These are phyloP conservation scores for Globisporangium canariense DNA, from an alignment of 352 stramenopile genomes.

Conservation along the genomic window DNA sequence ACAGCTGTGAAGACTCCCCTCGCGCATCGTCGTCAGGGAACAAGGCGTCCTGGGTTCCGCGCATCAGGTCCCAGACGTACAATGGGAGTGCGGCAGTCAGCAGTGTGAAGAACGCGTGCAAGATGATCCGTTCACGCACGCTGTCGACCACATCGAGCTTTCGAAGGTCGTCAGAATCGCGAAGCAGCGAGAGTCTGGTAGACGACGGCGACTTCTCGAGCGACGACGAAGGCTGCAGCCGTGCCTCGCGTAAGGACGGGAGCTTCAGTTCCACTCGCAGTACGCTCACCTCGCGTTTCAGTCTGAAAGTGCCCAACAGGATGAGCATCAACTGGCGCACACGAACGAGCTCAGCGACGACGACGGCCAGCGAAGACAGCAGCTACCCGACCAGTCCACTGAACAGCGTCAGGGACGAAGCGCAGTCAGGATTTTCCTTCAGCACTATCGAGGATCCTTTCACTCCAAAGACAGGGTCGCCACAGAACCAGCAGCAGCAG, in stretches of 20 bases:
- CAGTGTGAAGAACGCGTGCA: slow-evolving; percentile 17
- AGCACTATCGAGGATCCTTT: slow-evolving; percentile 19
- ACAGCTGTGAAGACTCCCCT: slow-evolving; percentile 15
- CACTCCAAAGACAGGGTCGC: slow-evolving; percentile 16
- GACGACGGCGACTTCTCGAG: slow-evolving; percentile 58
- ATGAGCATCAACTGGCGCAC: slow-evolving; percentile 31
- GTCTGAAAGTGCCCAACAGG: slow-evolving; percentile 29
- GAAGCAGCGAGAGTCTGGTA: slow-evolving; percentile 9
- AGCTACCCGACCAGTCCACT: slow-evolving; percentile 18
- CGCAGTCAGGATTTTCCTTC: slow-evolving; percentile 14
- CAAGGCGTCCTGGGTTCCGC: background rate
- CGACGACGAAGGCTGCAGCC: slow-evolving; percentile 49
- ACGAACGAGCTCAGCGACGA: slow-evolving; percentile 50
- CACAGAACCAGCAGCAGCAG: slow-evolving; percentile 14
- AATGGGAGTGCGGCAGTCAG: slow-evolving; percentile 5
- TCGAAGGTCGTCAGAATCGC: slow-evolving; percentile 2
- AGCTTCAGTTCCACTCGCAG: slow-evolving; percentile 19
- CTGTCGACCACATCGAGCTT: slow-evolving; percentile 15
- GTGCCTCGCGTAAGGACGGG: slow-evolving; percentile 20
- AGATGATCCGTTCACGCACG: slow-evolving; percentile 17
- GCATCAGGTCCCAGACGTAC: slow-evolving; percentile 14
- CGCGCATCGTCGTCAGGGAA: background rate
- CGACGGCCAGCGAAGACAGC: slow-evolving; percentile 50
- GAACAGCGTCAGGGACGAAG: slow-evolving; percentile 12
- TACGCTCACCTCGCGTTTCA: slow-evolving; percentile 26